Base-by-base conservation (phyloP, 2,329 filamentous ascomycete genomes). In the Microsporum ferrugineum region DNA sequence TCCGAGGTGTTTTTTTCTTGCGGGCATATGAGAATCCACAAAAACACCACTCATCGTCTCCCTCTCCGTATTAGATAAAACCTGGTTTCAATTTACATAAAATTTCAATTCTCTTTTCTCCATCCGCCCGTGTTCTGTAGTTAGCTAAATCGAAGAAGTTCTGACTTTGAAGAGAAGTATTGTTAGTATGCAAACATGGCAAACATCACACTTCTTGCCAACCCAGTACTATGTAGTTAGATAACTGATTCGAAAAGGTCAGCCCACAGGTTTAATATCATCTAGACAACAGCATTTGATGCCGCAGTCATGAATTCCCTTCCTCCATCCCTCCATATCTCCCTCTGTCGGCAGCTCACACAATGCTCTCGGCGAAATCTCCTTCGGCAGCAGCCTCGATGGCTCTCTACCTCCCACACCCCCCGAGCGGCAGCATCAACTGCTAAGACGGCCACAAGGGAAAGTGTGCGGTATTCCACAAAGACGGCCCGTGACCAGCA, bases 341-440 rank as follows among this genome's bases (percentile, higher is more conserved):
- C 63, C 1, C 58, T 65, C 58, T 61, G 64, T n/a, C 62, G 60
- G n/a, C 56, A 61, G 7, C 39, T 65, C 10, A 60, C 51, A 38
- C 63, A 62, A 61, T 66, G 65, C 53, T 34, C 63, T 8, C 57
- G 62, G 31, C 57, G 56, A 55, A 39, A 27, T 10, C n/a, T 51
- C 34, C 51, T 27, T 34, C 59, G 43, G 17, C 60, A 60, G 17
- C 63, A 60, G 39, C 58, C 53, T 7, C 65, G 63, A n/a, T 61
- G 57, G 55, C 57, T 73, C 57, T 69, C 69, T 33, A 71, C 69
- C n/a, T 68, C 67, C 56, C 64, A 62, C 33, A 59, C 64, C 17
- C 66, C 73, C 62, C 70, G 69, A 62, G 63, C 66, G 31, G 47
- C 64, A 58, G 39, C 62, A 2, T 73, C 73, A 59, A 71, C 72